These are phyloP conservation scores for Trypanosoma theileri DNA, from an alignment of 208 protist genomes.

Conservation along the genomic window DNA sequence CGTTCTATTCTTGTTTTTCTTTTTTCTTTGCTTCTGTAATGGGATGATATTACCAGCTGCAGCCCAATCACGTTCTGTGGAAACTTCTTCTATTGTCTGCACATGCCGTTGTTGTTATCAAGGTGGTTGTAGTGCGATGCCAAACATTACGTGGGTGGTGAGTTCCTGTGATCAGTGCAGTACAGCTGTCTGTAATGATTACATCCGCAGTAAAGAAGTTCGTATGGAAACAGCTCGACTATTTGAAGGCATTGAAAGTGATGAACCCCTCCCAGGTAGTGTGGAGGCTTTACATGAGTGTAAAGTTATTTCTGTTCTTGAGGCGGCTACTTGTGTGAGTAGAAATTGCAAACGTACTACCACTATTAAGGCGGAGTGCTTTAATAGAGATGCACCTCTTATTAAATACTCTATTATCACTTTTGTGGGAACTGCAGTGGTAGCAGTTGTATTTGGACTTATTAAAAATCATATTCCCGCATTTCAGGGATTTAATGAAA, in stretches of 20 bases:
- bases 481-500: conserved; percentile 65
- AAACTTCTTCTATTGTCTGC: conserved; percentile 46
- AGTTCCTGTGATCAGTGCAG: conserved; percentile 50
- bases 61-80: not conserved
- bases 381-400: conserved; percentile 62
- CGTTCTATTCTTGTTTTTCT: not conserved
- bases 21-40: not conserved
- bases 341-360: conserved; percentile 62
- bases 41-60: not conserved
- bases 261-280: conserved; percentile 22
- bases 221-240: conserved; percentile 62
- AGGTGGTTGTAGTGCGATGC: conserved; percentile 55
- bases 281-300: conserved; percentile 56
- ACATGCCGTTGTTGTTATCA: conserved; percentile 83
- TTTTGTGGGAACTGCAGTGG: conserved; percentile 54
- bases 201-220: conserved; percentile 54
- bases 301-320: conserved; percentile 66
- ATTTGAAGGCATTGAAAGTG: conserved; percentile 62
- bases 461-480: conserved; percentile 83
- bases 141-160: conserved; percentile 54
- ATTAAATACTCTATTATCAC: conserved; percentile 69
- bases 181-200: conserved; percentile 53
- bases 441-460: conserved; percentile 64
- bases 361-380: conserved; percentile 77
- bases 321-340: conserved; percentile 59